These are phyloP conservation scores for Nitzschia sp. DNA, from an alignment of 108 stramenopile genomes.

Conservation along the genomic window DNA sequence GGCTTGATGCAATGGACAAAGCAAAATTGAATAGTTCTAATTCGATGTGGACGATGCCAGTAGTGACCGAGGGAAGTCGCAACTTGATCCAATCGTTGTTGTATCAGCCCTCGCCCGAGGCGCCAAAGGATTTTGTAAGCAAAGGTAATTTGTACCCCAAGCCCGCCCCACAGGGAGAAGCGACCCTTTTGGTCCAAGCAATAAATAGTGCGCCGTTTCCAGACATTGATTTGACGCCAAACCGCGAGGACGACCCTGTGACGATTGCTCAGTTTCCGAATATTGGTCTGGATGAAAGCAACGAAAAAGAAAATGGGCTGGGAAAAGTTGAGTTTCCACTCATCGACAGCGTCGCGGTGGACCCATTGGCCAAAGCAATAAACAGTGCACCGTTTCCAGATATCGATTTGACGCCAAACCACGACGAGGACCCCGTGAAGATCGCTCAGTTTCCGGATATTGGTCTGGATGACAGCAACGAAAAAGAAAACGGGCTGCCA, in stretches of 20 bases:
- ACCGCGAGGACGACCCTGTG: background rate
- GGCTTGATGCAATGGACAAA: conserved; percentile 15
- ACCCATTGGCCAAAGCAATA: background rate
- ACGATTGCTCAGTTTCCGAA: background rate
- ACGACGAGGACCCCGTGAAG: background rate
- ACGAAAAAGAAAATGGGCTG: background rate
- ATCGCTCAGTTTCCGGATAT: background rate
- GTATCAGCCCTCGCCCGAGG: background rate
- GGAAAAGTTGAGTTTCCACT: background rate
- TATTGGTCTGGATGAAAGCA: background rate
- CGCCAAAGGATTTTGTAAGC: background rate
- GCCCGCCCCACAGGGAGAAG: background rate
- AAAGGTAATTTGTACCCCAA: background rate
- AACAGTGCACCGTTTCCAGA: background rate
- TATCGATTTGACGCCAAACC: background rate
- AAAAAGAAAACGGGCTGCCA: background rate
- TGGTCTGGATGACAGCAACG: background rate
- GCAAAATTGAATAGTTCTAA: background rate
- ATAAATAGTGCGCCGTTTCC: background rate
- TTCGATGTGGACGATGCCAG: background rate
- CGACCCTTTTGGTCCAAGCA: background rate
- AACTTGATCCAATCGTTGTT: conserved; percentile 6
- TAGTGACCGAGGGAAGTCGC: background rate
- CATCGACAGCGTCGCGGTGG: background rate
- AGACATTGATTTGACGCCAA: background rate